Evolutionary conservation across 1,139 yeast species (phyloP), one percentile per base, ranked within the genome.

Genomic region (Diutina siamensis): DNA sequence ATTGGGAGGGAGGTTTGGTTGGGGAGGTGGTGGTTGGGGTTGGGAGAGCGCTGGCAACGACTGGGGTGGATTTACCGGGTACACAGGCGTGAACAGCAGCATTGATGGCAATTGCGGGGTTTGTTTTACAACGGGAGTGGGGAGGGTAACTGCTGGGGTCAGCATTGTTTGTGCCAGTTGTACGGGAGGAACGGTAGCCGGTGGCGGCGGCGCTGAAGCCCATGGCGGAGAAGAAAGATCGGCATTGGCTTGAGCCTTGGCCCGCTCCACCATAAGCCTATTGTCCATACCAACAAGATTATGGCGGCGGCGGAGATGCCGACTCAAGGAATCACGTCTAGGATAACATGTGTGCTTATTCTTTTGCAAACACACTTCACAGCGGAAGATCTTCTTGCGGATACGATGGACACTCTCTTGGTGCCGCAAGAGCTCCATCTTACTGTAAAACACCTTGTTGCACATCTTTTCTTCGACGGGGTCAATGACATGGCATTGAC

Each of bases 381-480:
- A 71, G 50, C 67, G 65, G 55, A 65, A 71, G 9, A 70, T 65
- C 48, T 65, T 66, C 56, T 69, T 70, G 46, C 65, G 62, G 19
- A 74, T 67, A 15, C 74, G 75, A 57, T 71, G 76, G 20, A 69
- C 74, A 57, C 68, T 69, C 49, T 70, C 74, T 52, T 71, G 74
- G 54, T 71, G 76, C 47, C 74, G 58, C 40, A 67, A 56, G 34
- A 71, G 59, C 51, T 70, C 75, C 51, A 68, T 70, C 48, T 66
- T 69, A 10, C 76, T 75, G 49, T 70, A 68, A 48, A 71, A 71
- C 2, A 68, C 64, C 53, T 70, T 70, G 35, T 62, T 54, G 49
- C 76, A 71, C 40, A 65, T 62, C 19, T 54, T 50, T 31, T 56
- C 49, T 2, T 67, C 56, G 3, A 47, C 48, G 2, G 74, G 72